Evolutionary conservation across 371 early-diverging fungal genomes (phyloP).

Genomic region (Lichtheimia hyalospora): DNA sequence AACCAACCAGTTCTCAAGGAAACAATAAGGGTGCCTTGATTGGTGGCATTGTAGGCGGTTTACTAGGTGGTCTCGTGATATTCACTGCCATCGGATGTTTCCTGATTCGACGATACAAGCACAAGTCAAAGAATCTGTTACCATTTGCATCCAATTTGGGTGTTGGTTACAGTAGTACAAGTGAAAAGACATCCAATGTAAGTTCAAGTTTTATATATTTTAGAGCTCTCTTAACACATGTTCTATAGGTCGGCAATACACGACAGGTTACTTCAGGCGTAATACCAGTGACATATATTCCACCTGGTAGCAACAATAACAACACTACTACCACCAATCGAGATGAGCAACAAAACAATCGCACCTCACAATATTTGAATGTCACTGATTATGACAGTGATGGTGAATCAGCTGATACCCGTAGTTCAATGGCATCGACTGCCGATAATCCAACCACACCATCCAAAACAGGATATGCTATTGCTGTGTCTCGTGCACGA

Average conservation of each 20-base stretch:
- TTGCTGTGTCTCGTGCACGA: slow-evolving; percentile 39
- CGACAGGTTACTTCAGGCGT: slow-evolving; percentile 39
- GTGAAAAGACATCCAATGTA: slow-evolving; percentile 1
- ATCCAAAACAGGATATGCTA: slow-evolving; percentile 25
- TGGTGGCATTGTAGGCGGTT: slow-evolving; percentile 41
- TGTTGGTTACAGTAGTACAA: slow-evolving; percentile 4
- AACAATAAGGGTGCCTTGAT: slow-evolving; percentile 20
- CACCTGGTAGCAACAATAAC: slow-evolving; percentile 18
- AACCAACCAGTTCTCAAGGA: not conserved
- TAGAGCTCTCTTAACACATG: no score
- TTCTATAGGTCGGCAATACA: not conserved
- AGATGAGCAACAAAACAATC: not conserved
- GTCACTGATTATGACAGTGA: slow-evolving; percentile 15
- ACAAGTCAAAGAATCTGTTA: slow-evolving; percentile 14
- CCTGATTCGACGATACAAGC: slow-evolving; percentile 15
- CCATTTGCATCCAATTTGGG: slow-evolving; percentile 14
- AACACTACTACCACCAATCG: not conserved
- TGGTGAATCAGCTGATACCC: slow-evolving; percentile 10
- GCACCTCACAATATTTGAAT: not conserved
- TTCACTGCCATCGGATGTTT: slow-evolving; percentile 20
- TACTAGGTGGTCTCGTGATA: slow-evolving; percentile 34
- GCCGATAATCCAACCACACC: slow-evolving; percentile 10
- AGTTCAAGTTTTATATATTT: not conserved
- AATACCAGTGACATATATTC: slow-evolving; percentile 49
- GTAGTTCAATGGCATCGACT: slow-evolving; percentile 24